A percentile compares a stretch with the other conserved stretches of the same genome.
Conservation (phyloP, 2,329 filamentous ascomycete species). For the Cordyceps javanica region DNA sequence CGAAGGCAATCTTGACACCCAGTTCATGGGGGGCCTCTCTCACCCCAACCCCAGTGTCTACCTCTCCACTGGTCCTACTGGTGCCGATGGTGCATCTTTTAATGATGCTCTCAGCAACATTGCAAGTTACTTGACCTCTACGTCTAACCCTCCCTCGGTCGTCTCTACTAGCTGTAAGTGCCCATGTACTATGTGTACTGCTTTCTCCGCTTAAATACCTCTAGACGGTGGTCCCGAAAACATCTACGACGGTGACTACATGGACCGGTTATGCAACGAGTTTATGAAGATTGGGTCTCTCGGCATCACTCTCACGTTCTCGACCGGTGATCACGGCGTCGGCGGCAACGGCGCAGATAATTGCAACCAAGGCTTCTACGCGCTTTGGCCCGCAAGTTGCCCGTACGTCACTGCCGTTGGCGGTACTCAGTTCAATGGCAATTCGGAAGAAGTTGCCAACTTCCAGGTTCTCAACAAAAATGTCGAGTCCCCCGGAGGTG, state of each 20-base stretch:
- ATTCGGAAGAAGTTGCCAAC: background rate
- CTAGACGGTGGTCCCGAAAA: constrained; percentile 48
- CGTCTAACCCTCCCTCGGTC: constrained; percentile 24
- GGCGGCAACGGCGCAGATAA: constrained; percentile 15
- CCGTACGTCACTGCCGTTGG: constrained; percentile 45
- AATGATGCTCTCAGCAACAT: constrained; percentile 5
- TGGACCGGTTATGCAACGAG: constrained; percentile 44
- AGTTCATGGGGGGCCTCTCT: constrained; percentile 9
- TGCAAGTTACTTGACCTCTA: constrained; percentile 5
- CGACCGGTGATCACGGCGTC: constrained; percentile 23
- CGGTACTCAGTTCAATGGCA: constrained; percentile 30
- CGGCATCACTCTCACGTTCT: constrained; percentile 44
- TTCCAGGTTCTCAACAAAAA: background rate
- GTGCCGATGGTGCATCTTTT: background rate
- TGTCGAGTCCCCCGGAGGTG: background rate
- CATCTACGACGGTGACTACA: constrained; percentile 21
- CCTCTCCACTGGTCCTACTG: constrained; percentile 4
- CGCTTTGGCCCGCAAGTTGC: constrained; percentile 35
- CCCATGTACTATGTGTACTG: background rate
- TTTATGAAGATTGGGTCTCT: constrained; percentile 50
- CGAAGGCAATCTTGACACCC: constrained; percentile 17
- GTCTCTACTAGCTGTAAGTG: constrained; percentile 36
- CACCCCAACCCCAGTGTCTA: constrained; percentile 13
- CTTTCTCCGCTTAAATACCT: background rate
- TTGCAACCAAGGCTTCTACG: constrained; percentile 22